Evolutionary conservation across 192 early-diverging fungal species (phyloP).

Genomic region (Coemansia sp.): DNA sequence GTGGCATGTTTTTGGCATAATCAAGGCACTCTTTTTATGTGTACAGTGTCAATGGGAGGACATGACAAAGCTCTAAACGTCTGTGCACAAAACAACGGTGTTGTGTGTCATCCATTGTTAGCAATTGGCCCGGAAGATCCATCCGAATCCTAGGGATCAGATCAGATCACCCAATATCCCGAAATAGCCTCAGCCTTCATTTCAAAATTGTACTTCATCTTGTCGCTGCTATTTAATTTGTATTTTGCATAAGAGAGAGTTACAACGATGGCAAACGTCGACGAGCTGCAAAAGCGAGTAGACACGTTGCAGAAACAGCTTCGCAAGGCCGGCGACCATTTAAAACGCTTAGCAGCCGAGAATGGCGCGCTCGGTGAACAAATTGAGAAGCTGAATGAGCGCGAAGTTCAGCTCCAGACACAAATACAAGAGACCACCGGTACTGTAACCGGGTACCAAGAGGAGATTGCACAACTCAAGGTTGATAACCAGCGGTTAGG

Average conservation of each 20-base stretch:
- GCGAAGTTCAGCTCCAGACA: constrained; percentile 26
- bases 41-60: neutral
- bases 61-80: neutral
- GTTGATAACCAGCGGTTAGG: neutral
- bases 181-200: neutral
- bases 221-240: neutral
- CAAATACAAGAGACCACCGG: constrained; percentile 24
- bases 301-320: constrained; percentile 54
- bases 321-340: constrained; percentile 55
- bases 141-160: neutral
- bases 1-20: neutral
- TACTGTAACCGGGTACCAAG: constrained; percentile 5
- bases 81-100: neutral
- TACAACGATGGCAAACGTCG: constrained; percentile 27
- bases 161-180: neutral
- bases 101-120: neutral
- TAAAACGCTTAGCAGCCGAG: constrained; percentile 58
- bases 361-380: constrained; percentile 55
- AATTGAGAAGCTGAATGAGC: constrained; percentile 44
- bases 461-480: constrained; percentile 21
- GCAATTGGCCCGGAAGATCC: neutral
- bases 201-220: neutral
- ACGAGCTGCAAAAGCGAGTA: constrained; percentile 52
- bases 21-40: neutral
- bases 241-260: constrained; percentile 2